Evolutionary conservation across 208 protist species (phyloP), one percentile per base, ranked within the genome.

Genomic region (Novymonas esmeraldas): DNA sequence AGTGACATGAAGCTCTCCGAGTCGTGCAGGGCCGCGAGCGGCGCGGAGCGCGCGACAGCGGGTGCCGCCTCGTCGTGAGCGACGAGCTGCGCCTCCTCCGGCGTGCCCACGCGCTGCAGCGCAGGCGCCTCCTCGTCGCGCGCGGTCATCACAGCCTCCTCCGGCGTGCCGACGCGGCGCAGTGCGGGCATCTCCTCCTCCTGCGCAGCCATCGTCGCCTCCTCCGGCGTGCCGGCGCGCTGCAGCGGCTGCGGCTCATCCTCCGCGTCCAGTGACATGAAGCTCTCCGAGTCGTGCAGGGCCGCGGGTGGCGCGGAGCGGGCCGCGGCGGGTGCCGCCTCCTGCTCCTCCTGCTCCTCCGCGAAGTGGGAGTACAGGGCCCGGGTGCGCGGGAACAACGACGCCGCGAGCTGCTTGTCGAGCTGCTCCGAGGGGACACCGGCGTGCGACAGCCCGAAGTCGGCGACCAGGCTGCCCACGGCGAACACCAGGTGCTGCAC

Each of bases 361-460:
- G 39, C 44, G 2, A 51, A 7, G 39, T 39, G 58, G 22, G 57
- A 6, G 64, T 81, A 67, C 14, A 78, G 52, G 4, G 28, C 57
- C 59, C 62, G 62, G 14, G 70, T 77, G 42, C 55, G 44, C 20
- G 54, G 44, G 55, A 58, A 71, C 20, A 45, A n/a, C 56, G 52
- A 68, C n/a, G 31, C 1, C 20, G 39, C 24, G 1, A 81, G 60
- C 69, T 60, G 51, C 41, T 61, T 39, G 34, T 81, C 55, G 5
- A 81, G 56, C n/a, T 34, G 11, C 9, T 42, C 56, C 63, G 66
- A 55, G n/a, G 74, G 22, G 7, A 71, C 20, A 0, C 46, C 48
- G 20, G 26, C n/a, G 46, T 79, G 73, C 46, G 57, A 34, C 14
- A 79, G 61, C 38, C 64, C 26, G 48, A 79, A 79, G 49, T 70